Base-by-base conservation (phyloP, 139 green algal species). In the Chlamydomonas sphaeroides region DNA sequence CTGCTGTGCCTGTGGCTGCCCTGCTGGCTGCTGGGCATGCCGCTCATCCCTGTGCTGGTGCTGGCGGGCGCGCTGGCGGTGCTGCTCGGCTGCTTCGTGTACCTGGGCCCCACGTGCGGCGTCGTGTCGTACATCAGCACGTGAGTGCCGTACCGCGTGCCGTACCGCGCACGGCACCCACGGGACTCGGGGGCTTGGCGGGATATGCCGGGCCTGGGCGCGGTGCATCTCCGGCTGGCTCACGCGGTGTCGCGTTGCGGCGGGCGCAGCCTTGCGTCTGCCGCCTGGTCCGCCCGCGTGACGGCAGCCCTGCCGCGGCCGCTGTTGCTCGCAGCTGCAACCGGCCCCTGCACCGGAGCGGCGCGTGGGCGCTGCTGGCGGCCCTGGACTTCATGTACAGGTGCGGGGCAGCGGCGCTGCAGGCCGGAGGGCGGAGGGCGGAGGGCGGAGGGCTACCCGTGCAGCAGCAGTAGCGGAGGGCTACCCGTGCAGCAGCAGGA, bases 1-100 rank as follows among this genome's bases (percentile, higher is more conserved):
- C 62, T 82, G 41, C 33, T 72, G 75, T 82, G 75, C 41, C 32
- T 82, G 61, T 82, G 75, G 75, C 61, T 82, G 75, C 75, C 75
- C 6, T 28, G 72, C 5, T 82, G 75, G 75, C 23, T 82, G 41
- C 41, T 72, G 17, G 75, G 61, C 48, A 26, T 86, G 26, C 71
- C 66, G 65, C 1, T 25, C 45, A 74, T 87, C 73, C 73, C 79
- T 10, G 65, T 79, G 3, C 18, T 67, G 48, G 62, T 78, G 42
- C 63, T 82, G 71, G 33, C 45, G 1, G 6, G 51, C 30, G 69
- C 77, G 48, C 36, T 86, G 51, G 48, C 78, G 63, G 35, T 82
- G 65, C 49, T 82, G 61, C 30, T 83, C 61, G 62, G 62, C 75
- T 71, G 65, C 21, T 39, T 41, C 36, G 32, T 30, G 59, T 82